Base-by-base conservation (phyloP, 177 flowering plant genomes). In the Telopea speciosissima region DNA sequence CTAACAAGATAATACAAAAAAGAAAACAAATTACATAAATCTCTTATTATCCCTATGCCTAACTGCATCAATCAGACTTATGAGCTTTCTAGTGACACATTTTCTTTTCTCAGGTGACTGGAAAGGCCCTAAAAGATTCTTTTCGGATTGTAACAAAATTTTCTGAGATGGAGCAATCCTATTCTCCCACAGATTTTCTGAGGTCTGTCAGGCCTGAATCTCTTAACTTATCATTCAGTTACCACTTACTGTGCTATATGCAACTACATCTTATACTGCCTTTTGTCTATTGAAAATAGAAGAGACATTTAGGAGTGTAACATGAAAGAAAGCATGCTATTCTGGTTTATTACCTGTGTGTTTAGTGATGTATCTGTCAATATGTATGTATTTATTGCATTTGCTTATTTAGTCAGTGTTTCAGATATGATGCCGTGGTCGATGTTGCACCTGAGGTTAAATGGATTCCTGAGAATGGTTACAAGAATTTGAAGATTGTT, bases 371-470 rank as follows among this genome's bases (percentile, higher is more conserved):
- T 33, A 33, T 33, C 40, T 33, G 40, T 33, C 40, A 7, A 63
- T 63, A 0, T 63, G n/a, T 65, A 10, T 56, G 8, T 65, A 13
- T 40, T 21, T 12, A 1, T 45, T 17, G 28, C 54, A 68, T 68
- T 73, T 49, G 21, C 45, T 72, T 25, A 52, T 66, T 65, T 70
- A 25, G 12, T 71, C 77, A 75, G 60, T 72, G 58, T 12, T 77
- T 23, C 82, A 94, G 98, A 49, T 94, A 92, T 80, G 97, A 90
- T 68, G 82, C 87, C 24, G 59, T 88, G 70, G 97, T 92, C 71
- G 99, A 94, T 81, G 88, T 94, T 67, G 87, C 83, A 68, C 99
- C 99, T 72, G 91, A 88, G 80, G 78, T 92, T 72, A 92, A 83
- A 82, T 94, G 99, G 97, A 70, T 74, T 69, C 85, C 92, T 62